These are phyloP conservation scores for Lepiota brunneoincarnata DNA, from an alignment of 768 basidiomycete species.

Conservation along the genomic window DNA sequence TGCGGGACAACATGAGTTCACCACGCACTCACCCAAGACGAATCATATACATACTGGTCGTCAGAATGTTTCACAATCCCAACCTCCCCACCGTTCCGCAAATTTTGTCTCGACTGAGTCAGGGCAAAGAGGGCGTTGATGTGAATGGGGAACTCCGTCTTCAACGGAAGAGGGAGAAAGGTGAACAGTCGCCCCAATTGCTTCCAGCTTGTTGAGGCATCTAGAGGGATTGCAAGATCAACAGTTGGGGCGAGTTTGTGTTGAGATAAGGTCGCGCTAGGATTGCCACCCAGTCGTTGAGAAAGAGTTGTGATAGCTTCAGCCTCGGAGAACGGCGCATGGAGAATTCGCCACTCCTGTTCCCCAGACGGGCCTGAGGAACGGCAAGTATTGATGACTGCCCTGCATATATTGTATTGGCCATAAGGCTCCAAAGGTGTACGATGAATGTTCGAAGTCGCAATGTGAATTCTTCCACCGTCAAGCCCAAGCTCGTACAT, in stretches of 20 bases:
- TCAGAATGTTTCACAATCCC: slow-evolving; percentile 34
- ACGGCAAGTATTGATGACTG: slow-evolving; percentile 16
- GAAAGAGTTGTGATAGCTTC: slow-evolving; percentile 25
- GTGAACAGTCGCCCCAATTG: slow-evolving; percentile 45
- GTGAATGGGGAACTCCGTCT: slow-evolving; percentile 42
- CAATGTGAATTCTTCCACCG: slow-evolving; percentile 19
- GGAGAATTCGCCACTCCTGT: slow-evolving; percentile 32
- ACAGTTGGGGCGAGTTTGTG: slow-evolving; percentile 42
- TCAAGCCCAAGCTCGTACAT: slow-evolving; percentile 32
- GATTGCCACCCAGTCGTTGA: slow-evolving; percentile 22
- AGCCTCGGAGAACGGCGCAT: slow-evolving; percentile 23
- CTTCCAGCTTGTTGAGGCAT: slow-evolving; percentile 9
- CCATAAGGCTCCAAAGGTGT: background rate
- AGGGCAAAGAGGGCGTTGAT: slow-evolving; percentile 47
- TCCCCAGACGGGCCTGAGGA: slow-evolving; percentile 6
- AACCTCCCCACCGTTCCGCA: slow-evolving; percentile 39
- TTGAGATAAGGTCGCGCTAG: slow-evolving; percentile 21
- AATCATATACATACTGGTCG: slow-evolving; percentile 34
- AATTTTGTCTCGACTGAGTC: slow-evolving; percentile 40
- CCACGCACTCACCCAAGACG: background rate
- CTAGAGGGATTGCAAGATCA: slow-evolving; percentile 32
- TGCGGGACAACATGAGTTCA: slow-evolving; percentile 16
- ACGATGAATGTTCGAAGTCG: slow-evolving; percentile 16
- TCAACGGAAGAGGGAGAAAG: slow-evolving; percentile 44
- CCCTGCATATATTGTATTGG: slow-evolving; percentile 8